Percentiles rank a stretch among this genome's conserved stretches.
phyloP scores from a whole-genome alignment of 2,329 filamentous ascomycete genomes.

The Alternaria solani region DNA sequence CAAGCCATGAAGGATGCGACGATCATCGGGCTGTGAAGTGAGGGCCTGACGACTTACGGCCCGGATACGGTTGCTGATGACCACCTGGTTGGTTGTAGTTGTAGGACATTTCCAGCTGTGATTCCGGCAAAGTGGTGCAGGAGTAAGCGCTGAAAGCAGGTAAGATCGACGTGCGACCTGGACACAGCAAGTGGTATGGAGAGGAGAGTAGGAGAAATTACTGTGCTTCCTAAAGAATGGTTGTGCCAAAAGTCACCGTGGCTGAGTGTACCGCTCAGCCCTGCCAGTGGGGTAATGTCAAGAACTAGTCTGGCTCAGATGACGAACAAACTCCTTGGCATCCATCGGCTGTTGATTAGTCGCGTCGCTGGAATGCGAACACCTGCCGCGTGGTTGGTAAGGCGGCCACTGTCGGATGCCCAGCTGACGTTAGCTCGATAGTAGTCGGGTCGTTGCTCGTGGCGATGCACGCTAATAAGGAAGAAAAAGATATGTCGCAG shows the following conservation, averaged over 20 bases:
- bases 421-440: background rate
- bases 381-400: slow-evolving; percentile 5
- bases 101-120: slow-evolving; percentile 30
- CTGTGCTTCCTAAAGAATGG: background rate
- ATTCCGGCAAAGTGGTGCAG: background rate
- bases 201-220: background rate
- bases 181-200: background rate
- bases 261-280: slow-evolving; percentile 14
- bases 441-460: slow-evolving; percentile 4
- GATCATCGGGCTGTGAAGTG: slow-evolving; percentile 17
- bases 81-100: slow-evolving; percentile 41
- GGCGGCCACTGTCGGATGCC: slow-evolving; percentile 1
- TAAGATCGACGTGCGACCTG: background rate
- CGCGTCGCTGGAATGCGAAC: slow-evolving; percentile 4
- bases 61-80: slow-evolving; percentile 40
- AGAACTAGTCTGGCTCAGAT: slow-evolving; percentile 5
- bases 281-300: slow-evolving; percentile 7
- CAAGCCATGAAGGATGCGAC: slow-evolving; percentile 12
- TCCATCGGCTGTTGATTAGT: slow-evolving; percentile 1
- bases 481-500: background rate
- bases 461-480: slow-evolving; percentile 8
- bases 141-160: background rate
- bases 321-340: slow-evolving; percentile 14
- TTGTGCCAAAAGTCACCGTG: slow-evolving; percentile 1
- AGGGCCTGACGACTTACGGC: slow-evolving; percentile 37